Percentiles rank a stretch among this genome's conserved stretches.
Conservation (phyloP, 176 grass and related monocot species). For the Oryza meyeriana region DNA sequence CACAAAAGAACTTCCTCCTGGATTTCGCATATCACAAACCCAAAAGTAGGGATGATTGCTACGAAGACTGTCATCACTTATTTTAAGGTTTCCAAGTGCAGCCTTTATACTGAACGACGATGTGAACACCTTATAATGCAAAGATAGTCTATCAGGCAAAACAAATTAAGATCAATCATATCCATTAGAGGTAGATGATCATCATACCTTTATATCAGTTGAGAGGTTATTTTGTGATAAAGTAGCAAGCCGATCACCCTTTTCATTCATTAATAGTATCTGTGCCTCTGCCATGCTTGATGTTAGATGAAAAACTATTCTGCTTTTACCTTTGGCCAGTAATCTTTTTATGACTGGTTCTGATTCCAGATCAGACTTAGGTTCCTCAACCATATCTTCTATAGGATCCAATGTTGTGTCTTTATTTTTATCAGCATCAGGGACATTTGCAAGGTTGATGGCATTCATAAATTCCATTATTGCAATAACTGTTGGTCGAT, state of each 20-base stretch:
- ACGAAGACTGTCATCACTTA: slow-evolving; percentile 89
- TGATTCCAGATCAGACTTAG: slow-evolving; percentile 43
- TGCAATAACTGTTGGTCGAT: slow-evolving; percentile 89
- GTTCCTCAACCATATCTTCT: slow-evolving; percentile 38
- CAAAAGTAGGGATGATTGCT: slow-evolving; percentile 84
- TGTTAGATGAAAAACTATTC: slow-evolving; percentile 95
- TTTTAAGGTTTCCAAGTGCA: slow-evolving; percentile 98
- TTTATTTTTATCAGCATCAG: slow-evolving; percentile 46
- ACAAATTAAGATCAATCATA: slow-evolving; percentile 9
- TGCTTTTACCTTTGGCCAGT: slow-evolving; percentile 84
- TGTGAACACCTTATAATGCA: slow-evolving; percentile 72
- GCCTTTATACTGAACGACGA: slow-evolving; percentile 95
- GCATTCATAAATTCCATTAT: slow-evolving; percentile 92
- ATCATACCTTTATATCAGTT: slow-evolving; percentile 84
- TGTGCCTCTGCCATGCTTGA: slow-evolving; percentile 90
- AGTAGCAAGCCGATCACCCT: slow-evolving; percentile 61
- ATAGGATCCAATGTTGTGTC: slow-evolving; percentile 28
- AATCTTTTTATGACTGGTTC: slow-evolving; percentile 63
- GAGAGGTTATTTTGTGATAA: slow-evolving; percentile 93
- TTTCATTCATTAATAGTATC: slow-evolving; percentile 91
- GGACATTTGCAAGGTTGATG: slow-evolving; percentile 59
- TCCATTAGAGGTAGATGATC: background rate
- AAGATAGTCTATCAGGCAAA: slow-evolving; percentile 27
- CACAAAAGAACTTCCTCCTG: slow-evolving; percentile 88
- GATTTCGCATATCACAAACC: slow-evolving; percentile 98